A percentile compares a stretch with the other conserved stretches of the same genome.
phyloP scores from a whole-genome alignment of 768 basidiomycete species.

The Rhizopogon salebrosus region DNA sequence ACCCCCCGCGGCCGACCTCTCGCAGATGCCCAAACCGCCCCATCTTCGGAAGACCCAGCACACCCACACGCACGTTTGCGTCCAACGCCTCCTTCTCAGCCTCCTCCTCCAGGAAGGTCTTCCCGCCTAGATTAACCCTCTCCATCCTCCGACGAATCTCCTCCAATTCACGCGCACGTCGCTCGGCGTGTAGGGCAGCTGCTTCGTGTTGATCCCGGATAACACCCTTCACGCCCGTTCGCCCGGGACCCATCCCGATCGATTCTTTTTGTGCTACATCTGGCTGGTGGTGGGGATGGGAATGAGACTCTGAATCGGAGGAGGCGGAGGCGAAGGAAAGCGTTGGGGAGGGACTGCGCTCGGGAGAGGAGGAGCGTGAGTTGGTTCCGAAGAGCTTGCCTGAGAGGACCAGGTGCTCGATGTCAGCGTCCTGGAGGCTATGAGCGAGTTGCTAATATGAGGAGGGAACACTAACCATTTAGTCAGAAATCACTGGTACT shows the following conservation, averaged over 20 bases:
- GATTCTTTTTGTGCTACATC: conserved; percentile 36
- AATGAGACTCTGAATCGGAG: conserved; percentile 45
- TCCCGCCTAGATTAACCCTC: conserved; percentile 57
- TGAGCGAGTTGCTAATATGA: background rate
- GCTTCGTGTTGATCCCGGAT: conserved; percentile 79
- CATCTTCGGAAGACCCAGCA: conserved; percentile 44
- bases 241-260: conserved; percentile 81
- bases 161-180: conserved; percentile 46
- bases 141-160: conserved; percentile 56
- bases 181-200: conserved; percentile 45
- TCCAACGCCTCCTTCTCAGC: conserved; percentile 46
- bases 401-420: conserved; percentile 73
- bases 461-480: background rate
- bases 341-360: conserved; percentile 54
- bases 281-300: conserved; percentile 23
- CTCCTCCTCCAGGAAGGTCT: conserved; percentile 77
- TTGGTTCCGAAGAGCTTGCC: conserved; percentile 64
- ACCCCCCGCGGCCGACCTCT: conserved; percentile 73
- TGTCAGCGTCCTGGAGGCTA: conserved; percentile 34
- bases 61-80: conserved; percentile 34
- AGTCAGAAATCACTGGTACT: background rate
- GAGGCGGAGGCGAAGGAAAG: conserved; percentile 22
- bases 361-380: conserved; percentile 56
- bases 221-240: conserved; percentile 87
- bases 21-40: conserved; percentile 73